These are phyloP conservation scores for Penicillium lividum DNA, from an alignment of 495 filamentous ascomycete genomes.

Conservation along the genomic window DNA sequence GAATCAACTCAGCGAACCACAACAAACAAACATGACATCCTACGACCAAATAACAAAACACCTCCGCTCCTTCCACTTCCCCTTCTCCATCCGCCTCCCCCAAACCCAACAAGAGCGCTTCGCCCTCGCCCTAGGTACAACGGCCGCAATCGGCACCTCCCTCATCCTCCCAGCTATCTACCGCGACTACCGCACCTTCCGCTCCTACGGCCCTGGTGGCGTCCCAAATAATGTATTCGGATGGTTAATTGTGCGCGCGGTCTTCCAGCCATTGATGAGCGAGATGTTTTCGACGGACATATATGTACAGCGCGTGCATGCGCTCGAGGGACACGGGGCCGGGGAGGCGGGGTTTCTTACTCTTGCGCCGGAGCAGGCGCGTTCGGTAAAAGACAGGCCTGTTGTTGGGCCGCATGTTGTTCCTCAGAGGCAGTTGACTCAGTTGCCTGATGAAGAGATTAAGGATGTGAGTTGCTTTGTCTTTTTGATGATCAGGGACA, in stretches of 20 bases:
- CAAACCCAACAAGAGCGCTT: conserved; percentile 17
- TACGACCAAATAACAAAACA: conserved; percentile 10
- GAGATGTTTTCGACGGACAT: conserved; percentile 37
- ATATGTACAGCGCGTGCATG: conserved; percentile 30
- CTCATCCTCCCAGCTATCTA: conserved; percentile 30
- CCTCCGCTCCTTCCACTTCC: conserved; percentile 13
- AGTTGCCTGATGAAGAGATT: conserved; percentile 27
- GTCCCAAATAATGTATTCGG: conserved; percentile 37
- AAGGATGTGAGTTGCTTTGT: conserved; percentile 29
- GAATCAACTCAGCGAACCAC: too few species aligned
- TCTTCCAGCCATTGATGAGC: conserved; percentile 30
- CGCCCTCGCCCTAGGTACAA: conserved; percentile 22
- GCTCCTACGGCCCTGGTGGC: conserved; percentile 37
- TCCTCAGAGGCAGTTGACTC: conserved; percentile 38
- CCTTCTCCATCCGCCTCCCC: conserved; percentile 15
- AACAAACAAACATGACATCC: conserved; percentile 5
- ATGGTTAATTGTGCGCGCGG: conserved; percentile 32
- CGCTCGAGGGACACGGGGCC: conserved; percentile 29
- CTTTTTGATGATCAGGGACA: too few species aligned
- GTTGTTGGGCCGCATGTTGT: conserved; percentile 34
- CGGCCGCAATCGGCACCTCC: conserved; percentile 23
- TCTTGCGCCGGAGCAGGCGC: conserved; percentile 18
- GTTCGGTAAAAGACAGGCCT: conserved; percentile 21
- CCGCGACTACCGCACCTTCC: conserved; percentile 35
- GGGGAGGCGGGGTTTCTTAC: conserved; percentile 26